A percentile compares a stretch with the other conserved stretches of the same genome.
Evolutionary conservation across 2,329 filamentous ascomycete species (phyloP).

Genomic region (Calonectria pteridis): DNA sequence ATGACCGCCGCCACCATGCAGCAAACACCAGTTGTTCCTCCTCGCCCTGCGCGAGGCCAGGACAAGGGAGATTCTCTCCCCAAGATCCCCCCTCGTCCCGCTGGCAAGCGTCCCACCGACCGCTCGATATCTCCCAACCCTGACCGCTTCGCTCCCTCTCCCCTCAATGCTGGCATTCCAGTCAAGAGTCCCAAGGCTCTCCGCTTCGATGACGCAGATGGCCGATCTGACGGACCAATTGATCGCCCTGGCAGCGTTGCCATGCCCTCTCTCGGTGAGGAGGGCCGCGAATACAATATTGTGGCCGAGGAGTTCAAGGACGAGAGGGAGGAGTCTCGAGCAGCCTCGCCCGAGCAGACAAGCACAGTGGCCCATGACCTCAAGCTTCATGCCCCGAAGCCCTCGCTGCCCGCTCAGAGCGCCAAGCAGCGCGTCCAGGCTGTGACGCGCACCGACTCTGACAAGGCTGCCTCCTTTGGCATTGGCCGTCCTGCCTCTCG

Average conservation of each 20-base stretch:
- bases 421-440: slow-evolving; percentile 86
- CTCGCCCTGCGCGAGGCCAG: slow-evolving; percentile 65
- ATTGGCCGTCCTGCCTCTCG: slow-evolving; percentile 74
- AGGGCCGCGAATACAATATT: slow-evolving; percentile 87
- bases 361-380: slow-evolving; percentile 84
- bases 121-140: slow-evolving; percentile 83
- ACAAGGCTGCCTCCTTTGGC: slow-evolving; percentile 85
- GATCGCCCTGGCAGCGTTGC: slow-evolving; percentile 81
- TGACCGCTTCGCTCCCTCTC: slow-evolving; percentile 86
- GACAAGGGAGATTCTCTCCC: slow-evolving; percentile 67
- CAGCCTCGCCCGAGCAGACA: slow-evolving; percentile 74
- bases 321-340: slow-evolving; percentile 41
- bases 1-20: slow-evolving; percentile 67
- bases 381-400: slow-evolving; percentile 89
- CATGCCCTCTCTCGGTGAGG: slow-evolving; percentile 88
- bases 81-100: slow-evolving; percentile 83
- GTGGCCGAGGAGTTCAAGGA: slow-evolving; percentile 58
- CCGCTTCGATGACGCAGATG: slow-evolving; percentile 47
- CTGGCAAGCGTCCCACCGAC: slow-evolving; percentile 73
- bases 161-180: slow-evolving; percentile 79
- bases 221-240: slow-evolving; percentile 56
- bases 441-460: slow-evolving; percentile 93
- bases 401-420: slow-evolving; percentile 83
- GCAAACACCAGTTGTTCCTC: slow-evolving; percentile 66
- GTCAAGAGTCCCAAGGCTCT: slow-evolving; percentile 58